These are phyloP conservation scores for Cucurbita maxima DNA, from an alignment of 306 rosid genomes.

Conservation along the genomic window DNA sequence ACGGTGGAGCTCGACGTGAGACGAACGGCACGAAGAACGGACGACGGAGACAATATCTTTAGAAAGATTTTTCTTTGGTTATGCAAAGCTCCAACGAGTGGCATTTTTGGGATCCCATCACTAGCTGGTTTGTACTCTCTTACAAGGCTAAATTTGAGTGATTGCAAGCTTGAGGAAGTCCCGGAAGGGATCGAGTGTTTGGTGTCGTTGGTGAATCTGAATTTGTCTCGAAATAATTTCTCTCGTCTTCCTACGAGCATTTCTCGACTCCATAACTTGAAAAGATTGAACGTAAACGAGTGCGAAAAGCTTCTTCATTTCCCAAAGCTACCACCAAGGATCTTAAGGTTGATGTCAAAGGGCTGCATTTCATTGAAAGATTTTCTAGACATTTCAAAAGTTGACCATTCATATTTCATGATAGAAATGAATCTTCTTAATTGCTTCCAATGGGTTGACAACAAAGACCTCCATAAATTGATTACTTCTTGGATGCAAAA, in stretches of 20 bases:
- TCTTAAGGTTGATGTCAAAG: accelerated
- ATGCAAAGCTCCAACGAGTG: neutral
- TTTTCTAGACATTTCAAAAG: neutral
- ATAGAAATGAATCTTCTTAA: neutral
- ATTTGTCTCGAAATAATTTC: neutral
- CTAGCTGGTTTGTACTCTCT: neutral
- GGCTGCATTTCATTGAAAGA: neutral
- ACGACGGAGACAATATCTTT: neutral
- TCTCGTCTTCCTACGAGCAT: slow-evolving; percentile 4
- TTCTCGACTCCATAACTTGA: neutral
- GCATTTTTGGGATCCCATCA: neutral
- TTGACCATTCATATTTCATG: neutral
- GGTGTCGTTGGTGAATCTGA: neutral
- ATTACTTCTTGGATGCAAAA: neutral
- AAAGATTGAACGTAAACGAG: accelerated
- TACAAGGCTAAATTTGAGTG: neutral
- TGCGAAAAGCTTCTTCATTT: slow-evolving; percentile 5
- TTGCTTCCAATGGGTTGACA: neutral
- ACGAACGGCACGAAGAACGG: neutral
- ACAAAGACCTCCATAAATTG: neutral
- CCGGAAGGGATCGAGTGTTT: neutral
- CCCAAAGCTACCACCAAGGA: neutral
- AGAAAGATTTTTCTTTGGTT: neutral
- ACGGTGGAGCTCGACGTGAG: slow-evolving; percentile 7
- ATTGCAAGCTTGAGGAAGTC: slow-evolving; percentile 1